These are phyloP conservation scores for Bipolaris bicolor DNA, from an alignment of 2,329 filamentous ascomycete genomes.

Conservation along the genomic window DNA sequence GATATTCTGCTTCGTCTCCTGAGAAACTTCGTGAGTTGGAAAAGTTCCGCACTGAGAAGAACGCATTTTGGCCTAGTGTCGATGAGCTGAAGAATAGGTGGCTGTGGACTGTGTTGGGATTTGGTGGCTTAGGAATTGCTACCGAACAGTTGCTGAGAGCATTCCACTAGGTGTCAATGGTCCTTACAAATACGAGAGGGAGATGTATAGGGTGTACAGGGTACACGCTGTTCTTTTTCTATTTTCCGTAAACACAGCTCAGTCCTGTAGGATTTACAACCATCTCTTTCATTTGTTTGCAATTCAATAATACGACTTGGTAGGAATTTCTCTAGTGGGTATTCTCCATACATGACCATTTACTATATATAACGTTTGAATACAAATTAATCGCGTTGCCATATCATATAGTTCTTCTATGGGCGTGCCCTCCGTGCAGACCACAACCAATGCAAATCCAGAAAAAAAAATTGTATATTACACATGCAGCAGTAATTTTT, in stretches of 20 bases:
- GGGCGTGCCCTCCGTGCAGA: neutral
- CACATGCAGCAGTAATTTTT: neutral
- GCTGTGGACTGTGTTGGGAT: slow-evolving; percentile 60
- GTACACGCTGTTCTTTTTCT: neutral
- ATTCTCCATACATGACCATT: neutral
- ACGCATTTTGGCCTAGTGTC: slow-evolving; percentile 64
- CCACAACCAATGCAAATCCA: neutral
- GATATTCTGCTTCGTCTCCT: slow-evolving; percentile 59
- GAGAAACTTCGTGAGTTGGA: slow-evolving; percentile 61
- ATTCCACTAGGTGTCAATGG: slow-evolving; percentile 28
- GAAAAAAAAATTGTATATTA: slow-evolving; percentile 1
- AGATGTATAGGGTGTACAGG: neutral
- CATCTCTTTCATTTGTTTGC: neutral
- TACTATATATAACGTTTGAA: neutral
- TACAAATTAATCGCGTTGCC: neutral
- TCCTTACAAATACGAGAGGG: neutral
- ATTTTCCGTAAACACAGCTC: neutral
- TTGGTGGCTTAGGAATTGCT: slow-evolving; percentile 57
- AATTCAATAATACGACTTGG: neutral
- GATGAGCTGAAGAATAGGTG: slow-evolving; percentile 62
- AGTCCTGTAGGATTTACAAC: neutral
- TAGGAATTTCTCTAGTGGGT: neutral
- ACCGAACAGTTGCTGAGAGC: slow-evolving; percentile 53
- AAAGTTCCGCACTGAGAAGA: slow-evolving; percentile 60
- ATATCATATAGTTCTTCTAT: neutral